Base-by-base conservation (phyloP, 2,329 filamentous ascomycete species). In the Hyphodiscus sp. region DNA sequence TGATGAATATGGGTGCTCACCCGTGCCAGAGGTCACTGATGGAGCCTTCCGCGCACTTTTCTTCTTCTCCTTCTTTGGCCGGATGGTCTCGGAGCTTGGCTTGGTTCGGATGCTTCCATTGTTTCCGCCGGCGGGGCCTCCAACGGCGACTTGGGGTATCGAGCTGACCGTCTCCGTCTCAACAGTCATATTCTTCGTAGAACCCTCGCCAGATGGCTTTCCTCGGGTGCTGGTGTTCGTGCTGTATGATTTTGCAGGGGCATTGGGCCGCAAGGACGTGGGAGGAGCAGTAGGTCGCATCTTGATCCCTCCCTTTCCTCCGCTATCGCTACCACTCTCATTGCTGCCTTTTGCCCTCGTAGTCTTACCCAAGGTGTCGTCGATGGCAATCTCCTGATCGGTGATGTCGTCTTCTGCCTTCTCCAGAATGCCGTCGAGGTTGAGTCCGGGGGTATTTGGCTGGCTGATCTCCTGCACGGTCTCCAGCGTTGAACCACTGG, bases 91-190 rank as follows among this genome's bases (percentile, higher is more conserved):
- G n/a, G 85, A 88, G 70, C 92, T 97, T 8, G 87, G 85, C 69
- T 95, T 95, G 54, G 89, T 80, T 63, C 90, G 86, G 45, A 99
- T 74, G 59, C 87, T 95, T 44, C 87, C 85, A 63, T 77, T 83
- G 26, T 74, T 73, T 47, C 87, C 85, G 54, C 82, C 81, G 18
- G 80, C 77, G 19, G 83, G 83, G n/a, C 81, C 81, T 30, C 81
- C 81, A 33, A 96, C 76, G 10, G 86, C 83, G 26, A 91, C 81
- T 66, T 95, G 91, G 11, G 91, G 90, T 51, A 96, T 87, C 2
- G 91, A 95, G 44, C 83, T 87, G 41, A 99, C 94, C 0, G 91
- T 95, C 71, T 99, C 94, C 0, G 94, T 96, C 73, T 99, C 94
- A 15, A 97, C 92, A 10, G 90, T 97, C 91, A 99, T 96, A 64